Percentiles rank a stretch among this genome's conserved stretches.
Evolutionary conservation across 108 stramenopile genomes (phyloP).

Genomic region (Fistulifera solaris): DNA sequence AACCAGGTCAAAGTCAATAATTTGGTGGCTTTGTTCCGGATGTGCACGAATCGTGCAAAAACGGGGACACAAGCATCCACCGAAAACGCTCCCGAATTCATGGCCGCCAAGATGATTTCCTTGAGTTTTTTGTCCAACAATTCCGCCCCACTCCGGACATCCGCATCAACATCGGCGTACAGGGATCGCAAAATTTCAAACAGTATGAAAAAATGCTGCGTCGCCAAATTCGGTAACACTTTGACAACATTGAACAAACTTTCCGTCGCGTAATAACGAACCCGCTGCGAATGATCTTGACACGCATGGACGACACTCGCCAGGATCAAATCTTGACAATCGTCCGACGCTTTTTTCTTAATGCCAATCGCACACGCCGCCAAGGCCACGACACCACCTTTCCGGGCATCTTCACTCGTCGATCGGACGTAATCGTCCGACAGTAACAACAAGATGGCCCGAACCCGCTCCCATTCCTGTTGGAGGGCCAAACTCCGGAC

Average conservation of each 20-base stretch:
- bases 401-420: slow-evolving; percentile 81
- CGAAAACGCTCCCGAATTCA: slow-evolving; percentile 66
- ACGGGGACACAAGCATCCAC: slow-evolving; percentile 79
- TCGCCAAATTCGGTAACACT: slow-evolving; percentile 64
- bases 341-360: slow-evolving; percentile 56
- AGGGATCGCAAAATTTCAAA: slow-evolving; percentile 75
- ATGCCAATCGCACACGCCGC: slow-evolving; percentile 80
- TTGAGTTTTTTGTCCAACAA: slow-evolving; percentile 74
- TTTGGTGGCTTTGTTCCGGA: slow-evolving; percentile 83
- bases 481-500: slow-evolving; percentile 56
- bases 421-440: slow-evolving; percentile 79
- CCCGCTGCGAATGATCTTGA: slow-evolving; percentile 83
- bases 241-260: slow-evolving; percentile 82
- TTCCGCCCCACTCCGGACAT: slow-evolving; percentile 74
- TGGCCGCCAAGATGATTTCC: slow-evolving; percentile 74
- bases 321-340: slow-evolving; percentile 69
- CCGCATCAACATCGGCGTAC: slow-evolving; percentile 76
- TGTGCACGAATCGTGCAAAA: slow-evolving; percentile 81
- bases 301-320: slow-evolving; percentile 83
- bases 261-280: slow-evolving; percentile 83
- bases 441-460: slow-evolving; percentile 67
- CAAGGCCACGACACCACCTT: slow-evolving; percentile 82
- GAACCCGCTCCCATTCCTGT: slow-evolving; percentile 60
- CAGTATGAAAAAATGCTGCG: slow-evolving; percentile 82
- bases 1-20: slow-evolving; percentile 78